phyloP scores from a whole-genome alignment of 805 yeast genomes.

The Starmerella vaccinii region DNA sequence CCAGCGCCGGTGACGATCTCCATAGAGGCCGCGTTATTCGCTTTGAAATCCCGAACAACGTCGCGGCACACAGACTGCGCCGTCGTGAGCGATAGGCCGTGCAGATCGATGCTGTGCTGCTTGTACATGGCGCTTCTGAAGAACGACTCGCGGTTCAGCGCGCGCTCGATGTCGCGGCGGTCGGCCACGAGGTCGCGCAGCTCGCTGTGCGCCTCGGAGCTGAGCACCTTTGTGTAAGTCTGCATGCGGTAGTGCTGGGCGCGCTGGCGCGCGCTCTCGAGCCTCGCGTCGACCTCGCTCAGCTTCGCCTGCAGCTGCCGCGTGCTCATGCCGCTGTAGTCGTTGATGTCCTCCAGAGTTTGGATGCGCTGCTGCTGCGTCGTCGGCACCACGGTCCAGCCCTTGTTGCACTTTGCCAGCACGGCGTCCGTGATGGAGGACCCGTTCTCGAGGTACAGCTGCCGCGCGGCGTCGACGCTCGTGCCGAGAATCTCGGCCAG shows the following conservation, averaged over 20 bases:
- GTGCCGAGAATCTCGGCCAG: neutral
- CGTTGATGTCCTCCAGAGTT: neutral
- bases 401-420: constrained; percentile 1
- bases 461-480: constrained; percentile 9
- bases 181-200: neutral
- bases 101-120: constrained; percentile 15
- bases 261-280: neutral
- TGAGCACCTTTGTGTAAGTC: neutral
- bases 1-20: constrained; percentile 21
- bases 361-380: neutral
- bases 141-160: constrained; percentile 6
- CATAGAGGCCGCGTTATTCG: neutral
- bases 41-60: constrained; percentile 1
- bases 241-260: neutral
- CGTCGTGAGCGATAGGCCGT: constrained; percentile 15
- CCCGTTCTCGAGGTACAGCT: constrained; percentile 11
- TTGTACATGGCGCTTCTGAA: neutral
- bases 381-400: neutral
- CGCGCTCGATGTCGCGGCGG: constrained; percentile 6
- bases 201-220: neutral
- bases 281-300: neutral
- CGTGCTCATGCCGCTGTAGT: neutral
- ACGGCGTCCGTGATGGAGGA: constrained; percentile 7
- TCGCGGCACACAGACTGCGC: constrained; percentile 13
- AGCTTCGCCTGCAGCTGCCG: constrained; percentile 1